Conservation (phyloP, 1,284 basidiomycete genomes). For the Rhodotorula sp. region DNA sequence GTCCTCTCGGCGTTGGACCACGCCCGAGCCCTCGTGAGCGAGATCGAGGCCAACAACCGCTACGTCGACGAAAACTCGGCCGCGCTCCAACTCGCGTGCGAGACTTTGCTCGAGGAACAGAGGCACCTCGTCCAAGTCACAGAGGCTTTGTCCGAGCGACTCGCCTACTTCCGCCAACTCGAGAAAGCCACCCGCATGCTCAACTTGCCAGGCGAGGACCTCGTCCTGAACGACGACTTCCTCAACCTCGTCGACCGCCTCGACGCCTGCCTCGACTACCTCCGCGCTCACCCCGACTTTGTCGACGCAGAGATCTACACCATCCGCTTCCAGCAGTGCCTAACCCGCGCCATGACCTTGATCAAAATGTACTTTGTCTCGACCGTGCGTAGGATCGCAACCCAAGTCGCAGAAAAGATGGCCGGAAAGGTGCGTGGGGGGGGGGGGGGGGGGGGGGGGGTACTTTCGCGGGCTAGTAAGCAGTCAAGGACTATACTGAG, state of each 20-base stretch:
- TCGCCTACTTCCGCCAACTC: constrained; percentile 88
- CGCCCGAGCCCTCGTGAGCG: constrained; percentile 68
- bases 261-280: constrained; percentile 84
- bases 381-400: constrained; percentile 67
- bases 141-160: constrained; percentile 68
- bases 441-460: no score
- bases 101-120: constrained; percentile 78
- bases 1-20: constrained; percentile 67
- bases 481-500: no score
- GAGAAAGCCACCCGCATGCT: constrained; percentile 85
- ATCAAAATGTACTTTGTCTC: constrained; percentile 92
- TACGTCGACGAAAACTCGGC: constrained; percentile 83
- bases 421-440: constrained; percentile 71
- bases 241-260: constrained; percentile 89
- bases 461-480: constrained; percentile 10
- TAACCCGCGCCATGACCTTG: constrained; percentile 91
- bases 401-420: constrained; percentile 66
- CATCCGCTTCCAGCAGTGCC: constrained; percentile 89
- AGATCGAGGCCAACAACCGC: constrained; percentile 76
- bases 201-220: constrained; percentile 83
- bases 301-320: constrained; percentile 86
- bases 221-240: constrained; percentile 84
- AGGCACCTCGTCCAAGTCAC: constrained; percentile 73
- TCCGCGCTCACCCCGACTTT: constrained; percentile 71
- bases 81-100: constrained; percentile 84